These are phyloP conservation scores for Trichosporon sp. DNA, from an alignment of 1,284 basidiomycete species.

Conservation along the genomic window DNA sequence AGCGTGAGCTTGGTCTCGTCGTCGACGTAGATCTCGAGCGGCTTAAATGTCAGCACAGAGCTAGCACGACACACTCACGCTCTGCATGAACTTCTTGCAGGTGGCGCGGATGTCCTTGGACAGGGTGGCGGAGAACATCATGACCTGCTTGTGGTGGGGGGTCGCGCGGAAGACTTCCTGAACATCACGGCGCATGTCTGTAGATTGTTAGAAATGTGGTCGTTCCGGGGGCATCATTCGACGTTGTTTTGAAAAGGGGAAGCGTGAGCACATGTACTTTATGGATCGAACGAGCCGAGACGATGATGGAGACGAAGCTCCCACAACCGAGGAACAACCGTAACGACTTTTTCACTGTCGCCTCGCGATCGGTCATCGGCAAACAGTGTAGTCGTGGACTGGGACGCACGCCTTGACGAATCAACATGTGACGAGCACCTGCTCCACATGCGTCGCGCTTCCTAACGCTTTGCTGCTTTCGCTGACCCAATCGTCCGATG, in stretches of 20 bases:
- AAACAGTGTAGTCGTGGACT: not conserved
- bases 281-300: not conserved
- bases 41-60: constrained; percentile 53
- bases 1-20: constrained; percentile 98
- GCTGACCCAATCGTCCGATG: not conserved
- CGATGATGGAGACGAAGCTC: not conserved
- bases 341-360: not conserved
- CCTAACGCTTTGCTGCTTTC: not conserved
- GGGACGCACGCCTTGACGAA: not conserved
- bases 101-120: constrained; percentile 95
- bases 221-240: not conserved
- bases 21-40: constrained; percentile 98
- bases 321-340: not conserved
- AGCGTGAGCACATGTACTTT: constrained; percentile 15
- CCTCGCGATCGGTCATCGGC: not conserved
- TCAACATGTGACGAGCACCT: not conserved
- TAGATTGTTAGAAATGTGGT: constrained; percentile 16
- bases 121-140: constrained; percentile 99
- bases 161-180: constrained; percentile 99
- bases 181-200: constrained; percentile 99
- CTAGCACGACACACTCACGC: constrained; percentile 56
- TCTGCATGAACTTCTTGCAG: constrained; percentile 99
- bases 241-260: not conserved
- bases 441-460: not conserved
- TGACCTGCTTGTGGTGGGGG: constrained; percentile 99